Base-by-base conservation (phyloP, 2,329 filamentous ascomycete species). In the Pseudogymnoascus sp. region DNA sequence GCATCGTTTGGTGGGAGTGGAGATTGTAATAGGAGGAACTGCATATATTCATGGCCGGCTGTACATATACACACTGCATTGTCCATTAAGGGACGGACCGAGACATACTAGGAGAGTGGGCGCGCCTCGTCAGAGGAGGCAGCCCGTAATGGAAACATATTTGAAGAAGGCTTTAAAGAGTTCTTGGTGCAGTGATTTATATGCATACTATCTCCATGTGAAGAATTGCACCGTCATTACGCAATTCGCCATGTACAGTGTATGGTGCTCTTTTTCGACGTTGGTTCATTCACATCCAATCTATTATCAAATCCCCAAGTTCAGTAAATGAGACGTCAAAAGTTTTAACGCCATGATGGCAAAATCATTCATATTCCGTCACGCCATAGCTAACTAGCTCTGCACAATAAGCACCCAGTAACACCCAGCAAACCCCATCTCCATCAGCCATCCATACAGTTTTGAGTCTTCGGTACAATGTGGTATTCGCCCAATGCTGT, bases 361-460 rank as follows among this genome's bases (percentile, higher is more conserved):
- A 33, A 54, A 54, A 35, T 54, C 47, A 54, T 54, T 54, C 47
- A 54, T 54, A 33, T 54, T 54, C 47, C 47, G n/a, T 54, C 47
- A 54, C 47, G 29, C 47, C 47, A 33, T 54, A 54, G 47, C 47
- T 35, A 54, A 54, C 47, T 54, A 54, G 47, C 47, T 13, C 15
- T 21, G 44, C 29, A 54, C 29, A 35, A 54, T 4, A 5, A 54
- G 29, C 47, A 54, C 26, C 47, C 47, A 54, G n/a, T 54, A 54
- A 54, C 44, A 54, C 47, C 44, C 44, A 50, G n/a, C n/a, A 50
- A 33, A 9, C 47, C 47, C 10, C 29, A 33, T 15, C 11, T n/a
- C 39, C 7, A 54, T 21, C 47, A 54, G 26, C 44, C 47, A 47
- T 33, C 47, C 29, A 54, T 54, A 33, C 47, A 54, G 35, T 35